These are phyloP conservation scores for Parmelia sp. DNA, from an alignment of 495 filamentous ascomycete species.

Conservation along the genomic window DNA sequence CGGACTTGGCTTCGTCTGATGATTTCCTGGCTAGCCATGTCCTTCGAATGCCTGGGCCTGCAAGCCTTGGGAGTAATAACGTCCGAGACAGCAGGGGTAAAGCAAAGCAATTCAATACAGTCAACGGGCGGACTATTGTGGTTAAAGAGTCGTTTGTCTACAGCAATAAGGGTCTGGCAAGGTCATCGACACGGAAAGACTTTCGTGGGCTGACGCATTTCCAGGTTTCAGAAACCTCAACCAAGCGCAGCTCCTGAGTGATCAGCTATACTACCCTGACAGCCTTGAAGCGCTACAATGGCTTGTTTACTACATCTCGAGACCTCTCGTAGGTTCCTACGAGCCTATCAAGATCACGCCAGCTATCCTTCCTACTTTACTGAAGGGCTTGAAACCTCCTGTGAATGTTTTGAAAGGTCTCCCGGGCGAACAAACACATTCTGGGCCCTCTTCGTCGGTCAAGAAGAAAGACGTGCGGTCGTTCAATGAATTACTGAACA, in stretches of 20 bases:
- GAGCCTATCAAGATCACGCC: constrained; percentile 64
- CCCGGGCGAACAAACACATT: constrained; percentile 25
- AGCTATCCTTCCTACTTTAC: constrained; percentile 48
- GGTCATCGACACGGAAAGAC: background rate
- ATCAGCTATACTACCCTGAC: constrained; percentile 83
- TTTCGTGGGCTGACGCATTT: constrained; percentile 8
- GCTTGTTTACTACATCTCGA: constrained; percentile 95
- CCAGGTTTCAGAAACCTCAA: constrained; percentile 86
- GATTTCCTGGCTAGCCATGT: constrained; percentile 98
- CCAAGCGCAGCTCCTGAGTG: constrained; percentile 82
- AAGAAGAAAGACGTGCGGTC: constrained; percentile 84
- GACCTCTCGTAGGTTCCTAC: constrained; percentile 78
- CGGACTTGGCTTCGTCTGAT: constrained; percentile 77
- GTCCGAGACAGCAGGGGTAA: constrained; percentile 88
- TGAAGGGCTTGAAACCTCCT: constrained; percentile 29
- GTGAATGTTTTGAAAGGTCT: constrained; percentile 34
- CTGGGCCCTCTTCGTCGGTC: constrained; percentile 33
- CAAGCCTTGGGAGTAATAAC: constrained; percentile 49
- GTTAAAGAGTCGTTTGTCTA: constrained; percentile 91
- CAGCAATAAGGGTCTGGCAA: constrained; percentile 79
- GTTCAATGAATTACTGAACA: constrained; percentile 83
- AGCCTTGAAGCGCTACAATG: constrained; percentile 77
- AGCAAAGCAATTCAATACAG: constrained; percentile 83
- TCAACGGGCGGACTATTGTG: constrained; percentile 88
- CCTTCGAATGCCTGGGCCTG: constrained; percentile 65